phyloP scores from a whole-genome alignment of 257 asterid genomes.

The Parsonsia alboflavescens region DNA sequence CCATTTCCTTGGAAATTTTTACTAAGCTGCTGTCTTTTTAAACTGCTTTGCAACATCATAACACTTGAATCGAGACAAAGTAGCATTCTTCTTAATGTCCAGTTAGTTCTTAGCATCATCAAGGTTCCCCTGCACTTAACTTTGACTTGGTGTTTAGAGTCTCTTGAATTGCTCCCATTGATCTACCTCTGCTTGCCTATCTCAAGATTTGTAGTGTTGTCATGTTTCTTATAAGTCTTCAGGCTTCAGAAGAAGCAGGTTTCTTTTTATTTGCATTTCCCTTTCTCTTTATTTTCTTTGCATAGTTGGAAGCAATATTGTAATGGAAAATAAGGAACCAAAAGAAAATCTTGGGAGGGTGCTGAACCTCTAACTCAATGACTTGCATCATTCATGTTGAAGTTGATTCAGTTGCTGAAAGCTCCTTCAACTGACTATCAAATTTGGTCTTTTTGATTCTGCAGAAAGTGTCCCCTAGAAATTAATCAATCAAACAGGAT shows the following conservation, averaged over 20 bases:
- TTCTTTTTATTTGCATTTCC: background rate
- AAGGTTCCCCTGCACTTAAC: background rate
- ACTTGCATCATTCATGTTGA: background rate
- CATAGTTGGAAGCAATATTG: background rate
- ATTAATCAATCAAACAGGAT: background rate
- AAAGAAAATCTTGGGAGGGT: background rate
- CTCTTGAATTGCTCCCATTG: background rate
- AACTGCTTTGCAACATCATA: background rate
- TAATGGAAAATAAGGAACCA: background rate
- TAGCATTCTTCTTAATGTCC: background rate
- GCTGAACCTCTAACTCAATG: background rate
- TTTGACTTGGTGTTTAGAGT: background rate
- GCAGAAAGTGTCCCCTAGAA: background rate
- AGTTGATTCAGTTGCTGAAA: background rate
- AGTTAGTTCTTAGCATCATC: background rate
- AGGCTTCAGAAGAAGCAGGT: background rate
- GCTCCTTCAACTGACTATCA: background rate
- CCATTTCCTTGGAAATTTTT: background rate
- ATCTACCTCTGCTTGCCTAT: background rate
- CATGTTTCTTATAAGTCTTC: background rate
- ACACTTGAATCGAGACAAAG: background rate
- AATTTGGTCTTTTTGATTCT: background rate
- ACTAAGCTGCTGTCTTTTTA: background rate
- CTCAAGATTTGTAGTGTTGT: background rate
- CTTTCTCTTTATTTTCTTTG: background rate